Conservation (phyloP, 176 grass and related monocot genomes). For the Pontederia paniculata region DNA sequence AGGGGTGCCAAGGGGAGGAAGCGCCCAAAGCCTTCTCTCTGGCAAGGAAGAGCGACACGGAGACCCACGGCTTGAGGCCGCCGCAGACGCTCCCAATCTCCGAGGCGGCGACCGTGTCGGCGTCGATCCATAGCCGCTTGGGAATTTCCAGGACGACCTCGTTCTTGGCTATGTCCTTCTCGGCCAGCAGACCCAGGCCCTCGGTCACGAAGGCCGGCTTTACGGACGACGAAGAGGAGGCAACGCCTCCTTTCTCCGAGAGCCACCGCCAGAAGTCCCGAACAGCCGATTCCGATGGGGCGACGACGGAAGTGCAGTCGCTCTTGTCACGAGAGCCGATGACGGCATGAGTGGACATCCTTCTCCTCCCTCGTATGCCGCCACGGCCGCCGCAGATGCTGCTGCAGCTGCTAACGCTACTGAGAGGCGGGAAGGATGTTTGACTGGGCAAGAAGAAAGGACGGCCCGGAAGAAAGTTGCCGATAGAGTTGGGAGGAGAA, state of each 20-base stretch:
- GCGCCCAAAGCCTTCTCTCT: constrained; percentile 41
- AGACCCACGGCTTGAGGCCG: constrained; percentile 56
- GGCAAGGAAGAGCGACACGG: constrained; percentile 64
- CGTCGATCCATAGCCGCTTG: constrained; percentile 89
- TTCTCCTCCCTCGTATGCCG: background rate
- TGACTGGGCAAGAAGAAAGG: background rate
- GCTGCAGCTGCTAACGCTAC: background rate
- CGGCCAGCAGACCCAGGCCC: constrained; percentile 70
- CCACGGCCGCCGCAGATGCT: background rate
- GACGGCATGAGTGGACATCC: background rate
- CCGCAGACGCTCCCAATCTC: constrained; percentile 44
- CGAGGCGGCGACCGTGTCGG: constrained; percentile 60
- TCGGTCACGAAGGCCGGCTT: constrained; percentile 45
- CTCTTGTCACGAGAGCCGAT: background rate
- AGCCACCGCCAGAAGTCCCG: constrained; percentile 65
- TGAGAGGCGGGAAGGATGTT: constrained; percentile 4
- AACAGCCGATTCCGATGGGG: constrained; percentile 33
- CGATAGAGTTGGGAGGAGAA: background rate
- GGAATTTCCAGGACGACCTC: constrained; percentile 75
- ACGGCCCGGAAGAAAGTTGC: background rate
- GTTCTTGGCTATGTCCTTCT: constrained; percentile 40
- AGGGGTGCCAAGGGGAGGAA: constrained; percentile 74
- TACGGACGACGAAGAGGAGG: constrained; percentile 17
- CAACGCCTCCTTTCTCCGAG: constrained; percentile 28
- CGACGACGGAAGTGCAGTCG: background rate